A percentile compares a stretch with the other conserved stretches of the same genome.
These are phyloP conservation scores for Fusarium torreyae DNA, from an alignment of 2,329 filamentous ascomycete genomes.

Conservation along the genomic window DNA sequence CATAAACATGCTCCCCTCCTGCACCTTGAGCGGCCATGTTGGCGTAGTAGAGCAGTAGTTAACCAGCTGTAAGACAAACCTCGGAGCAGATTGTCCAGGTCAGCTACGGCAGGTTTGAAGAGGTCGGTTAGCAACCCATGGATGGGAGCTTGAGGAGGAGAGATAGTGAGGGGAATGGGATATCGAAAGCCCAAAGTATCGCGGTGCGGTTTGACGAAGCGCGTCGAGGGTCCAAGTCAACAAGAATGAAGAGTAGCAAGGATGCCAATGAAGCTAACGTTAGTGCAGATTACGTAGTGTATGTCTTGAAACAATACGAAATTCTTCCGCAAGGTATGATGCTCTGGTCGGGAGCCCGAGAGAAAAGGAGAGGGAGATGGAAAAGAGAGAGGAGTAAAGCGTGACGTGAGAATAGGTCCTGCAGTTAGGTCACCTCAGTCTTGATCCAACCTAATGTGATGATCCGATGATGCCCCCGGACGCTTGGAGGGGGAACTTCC, in stretches of 20 bases:
- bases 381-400: constrained; percentile 18
- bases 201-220: constrained; percentile 38
- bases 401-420: constrained; percentile 27
- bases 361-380: background rate
- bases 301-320: constrained; percentile 16
- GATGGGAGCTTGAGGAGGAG: constrained; percentile 17
- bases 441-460: constrained; percentile 41
- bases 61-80: constrained; percentile 42
- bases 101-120: constrained; percentile 41
- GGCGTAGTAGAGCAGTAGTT: constrained; percentile 26
- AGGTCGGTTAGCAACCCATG: constrained; percentile 48
- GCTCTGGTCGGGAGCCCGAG: constrained; percentile 6
- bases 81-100: constrained; percentile 41
- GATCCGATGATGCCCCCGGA: constrained; percentile 43
- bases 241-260: constrained; percentile 28
- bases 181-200: background rate
- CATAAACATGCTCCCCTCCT: constrained; percentile 66
- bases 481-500: constrained; percentile 39
- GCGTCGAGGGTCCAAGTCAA: constrained; percentile 35
- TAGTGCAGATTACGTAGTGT: constrained; percentile 18
- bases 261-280: constrained; percentile 28
- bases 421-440: background rate
- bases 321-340: background rate
- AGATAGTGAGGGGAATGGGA: constrained; percentile 6
- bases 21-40: constrained; percentile 56